Percentiles rank a stretch among this genome's conserved stretches.
Evolutionary conservation across 2,329 filamentous ascomycete species (phyloP).

Genomic region (Pseudogymnoascus sp.): DNA sequence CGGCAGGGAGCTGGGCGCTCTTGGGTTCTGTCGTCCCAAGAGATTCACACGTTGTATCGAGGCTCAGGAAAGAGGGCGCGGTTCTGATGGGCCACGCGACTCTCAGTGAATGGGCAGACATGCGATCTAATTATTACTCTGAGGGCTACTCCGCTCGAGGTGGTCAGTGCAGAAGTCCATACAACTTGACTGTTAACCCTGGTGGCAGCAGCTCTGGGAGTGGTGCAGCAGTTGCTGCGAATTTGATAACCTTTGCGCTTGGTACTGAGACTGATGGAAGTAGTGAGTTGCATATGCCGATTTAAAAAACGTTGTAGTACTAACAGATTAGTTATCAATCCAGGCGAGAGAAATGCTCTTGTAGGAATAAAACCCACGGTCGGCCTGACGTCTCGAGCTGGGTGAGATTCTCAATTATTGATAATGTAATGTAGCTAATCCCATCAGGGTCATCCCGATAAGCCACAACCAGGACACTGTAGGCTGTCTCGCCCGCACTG

Average conservation of each 20-base stretch:
- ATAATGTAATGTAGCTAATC: slow-evolving; percentile 37
- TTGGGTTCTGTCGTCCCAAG: slow-evolving; percentile 58
- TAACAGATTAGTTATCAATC: slow-evolving; percentile 52
- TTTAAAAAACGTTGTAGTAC: slow-evolving; percentile 4
- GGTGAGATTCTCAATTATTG: slow-evolving; percentile 21
- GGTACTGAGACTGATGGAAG: slow-evolving; percentile 71
- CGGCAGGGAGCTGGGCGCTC: slow-evolving; percentile 62
- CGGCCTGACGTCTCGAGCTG: slow-evolving; percentile 59
- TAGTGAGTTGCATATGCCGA: slow-evolving; percentile 30
- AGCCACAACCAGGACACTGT: slow-evolving; percentile 62
- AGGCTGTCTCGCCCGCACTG: slow-evolving; percentile 59
- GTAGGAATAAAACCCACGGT: slow-evolving; percentile 74
- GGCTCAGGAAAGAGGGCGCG: slow-evolving; percentile 54
- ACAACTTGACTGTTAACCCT: slow-evolving; percentile 62
- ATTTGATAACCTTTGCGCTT: slow-evolving; percentile 56
- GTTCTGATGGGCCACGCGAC: slow-evolving; percentile 65
- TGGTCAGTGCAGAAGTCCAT: slow-evolving; percentile 58
- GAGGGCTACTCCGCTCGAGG: slow-evolving; percentile 61
- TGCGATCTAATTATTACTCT: slow-evolving; percentile 61
- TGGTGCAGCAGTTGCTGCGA: slow-evolving; percentile 57
- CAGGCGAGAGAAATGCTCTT: slow-evolving; percentile 60
- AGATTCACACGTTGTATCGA: slow-evolving; percentile 59
- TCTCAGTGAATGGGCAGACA: slow-evolving; percentile 68
- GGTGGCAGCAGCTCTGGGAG: slow-evolving; percentile 64
- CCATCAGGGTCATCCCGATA: slow-evolving; percentile 57